Conservation (phyloP, 129 eudicot species). For the Flaveria brownii region DNA sequence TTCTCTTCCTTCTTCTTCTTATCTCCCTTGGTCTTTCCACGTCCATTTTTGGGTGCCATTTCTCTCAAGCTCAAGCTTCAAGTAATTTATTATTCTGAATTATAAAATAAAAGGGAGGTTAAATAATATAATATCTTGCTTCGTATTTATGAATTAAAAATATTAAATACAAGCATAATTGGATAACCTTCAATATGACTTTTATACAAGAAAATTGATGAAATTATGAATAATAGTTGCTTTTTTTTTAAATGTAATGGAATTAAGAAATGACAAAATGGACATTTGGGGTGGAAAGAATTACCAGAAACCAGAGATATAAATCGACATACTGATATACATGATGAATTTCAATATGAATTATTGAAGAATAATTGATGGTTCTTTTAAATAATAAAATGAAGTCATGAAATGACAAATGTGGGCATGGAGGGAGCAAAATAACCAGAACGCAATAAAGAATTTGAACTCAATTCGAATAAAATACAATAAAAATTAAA, state of each 20-base stretch:
- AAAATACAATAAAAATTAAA: background rate
- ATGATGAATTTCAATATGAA: constrained; percentile 6
- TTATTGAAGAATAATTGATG: background rate
- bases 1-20: constrained; percentile 99
- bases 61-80: constrained; percentile 33
- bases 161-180: background rate
- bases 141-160: constrained; percentile 3
- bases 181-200: background rate
- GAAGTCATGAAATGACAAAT: constrained; percentile 4
- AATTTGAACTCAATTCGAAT: background rate
- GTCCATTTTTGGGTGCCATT: constrained; percentile 98
- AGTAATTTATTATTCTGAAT: constrained; percentile 5
- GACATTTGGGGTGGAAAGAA: background rate
- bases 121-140: constrained; percentile 3
- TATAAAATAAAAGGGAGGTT: background rate
- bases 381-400: background rate
- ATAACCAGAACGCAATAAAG: constrained; percentile 3
- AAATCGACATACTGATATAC: background rate
- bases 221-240: background rate
- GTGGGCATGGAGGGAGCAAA: background rate
- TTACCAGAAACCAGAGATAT: background rate
- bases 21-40: constrained; percentile 93
- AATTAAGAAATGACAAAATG: constrained; percentile 7
- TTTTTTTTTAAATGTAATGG: background rate
- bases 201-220: background rate